These are phyloP conservation scores for Cudoniella acicularis DNA, from an alignment of 495 filamentous ascomycete species.

Conservation along the genomic window DNA sequence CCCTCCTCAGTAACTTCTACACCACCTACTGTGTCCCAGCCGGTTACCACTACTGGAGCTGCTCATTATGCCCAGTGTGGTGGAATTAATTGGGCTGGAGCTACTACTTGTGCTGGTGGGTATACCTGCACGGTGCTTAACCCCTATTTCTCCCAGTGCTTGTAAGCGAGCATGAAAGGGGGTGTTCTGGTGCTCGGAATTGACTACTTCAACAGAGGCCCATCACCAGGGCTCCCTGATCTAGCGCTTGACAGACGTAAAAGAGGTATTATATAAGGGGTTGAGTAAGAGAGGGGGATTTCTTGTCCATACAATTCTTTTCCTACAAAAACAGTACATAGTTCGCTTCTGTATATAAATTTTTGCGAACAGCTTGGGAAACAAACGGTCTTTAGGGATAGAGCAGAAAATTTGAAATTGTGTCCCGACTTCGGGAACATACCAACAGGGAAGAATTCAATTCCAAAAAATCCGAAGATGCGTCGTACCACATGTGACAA, in stretches of 20 bases:
- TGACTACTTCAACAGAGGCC: no score
- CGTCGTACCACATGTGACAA: no score
- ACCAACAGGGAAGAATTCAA: no score
- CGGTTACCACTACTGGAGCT: neutral
- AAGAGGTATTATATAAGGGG: neutral
- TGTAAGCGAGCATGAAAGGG: constrained; percentile 3
- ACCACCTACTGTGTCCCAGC: no score
- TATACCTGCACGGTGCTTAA: constrained; percentile 17
- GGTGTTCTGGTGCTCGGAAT: constrained; percentile 34
- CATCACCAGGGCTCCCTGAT: neutral
- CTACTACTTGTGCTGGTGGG: constrained; percentile 22
- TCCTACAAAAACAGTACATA: neutral
- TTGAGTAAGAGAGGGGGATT: neutral
- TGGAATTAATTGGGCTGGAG: constrained; percentile 24
- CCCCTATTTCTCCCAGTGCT: constrained; percentile 32
- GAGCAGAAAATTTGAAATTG: no score
- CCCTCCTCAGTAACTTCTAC: neutral
- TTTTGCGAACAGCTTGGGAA: neutral
- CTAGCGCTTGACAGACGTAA: neutral
- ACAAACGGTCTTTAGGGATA: no score
- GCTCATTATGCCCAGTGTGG: constrained; percentile 31
- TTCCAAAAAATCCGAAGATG: no score
- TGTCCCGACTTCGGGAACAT: no score
- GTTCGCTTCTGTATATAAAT: neutral
- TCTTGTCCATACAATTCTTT: neutral